Evolutionary conservation across 2,329 filamentous ascomycete genomes (phyloP), one percentile per base, ranked within the genome.

Genomic region (Emmonsia crescens): DNA sequence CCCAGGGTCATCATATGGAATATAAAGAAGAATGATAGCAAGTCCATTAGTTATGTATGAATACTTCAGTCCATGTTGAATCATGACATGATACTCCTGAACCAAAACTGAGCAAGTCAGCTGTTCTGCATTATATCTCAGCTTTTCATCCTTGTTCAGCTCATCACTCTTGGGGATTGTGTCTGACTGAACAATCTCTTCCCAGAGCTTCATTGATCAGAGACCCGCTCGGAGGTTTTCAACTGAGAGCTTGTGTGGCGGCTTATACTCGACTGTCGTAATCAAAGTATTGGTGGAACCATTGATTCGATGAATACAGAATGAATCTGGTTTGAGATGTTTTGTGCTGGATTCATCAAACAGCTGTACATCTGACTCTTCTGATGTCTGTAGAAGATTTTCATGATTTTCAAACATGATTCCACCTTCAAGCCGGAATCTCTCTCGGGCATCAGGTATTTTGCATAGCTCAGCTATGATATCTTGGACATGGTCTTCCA

Each of bases 81-180:
- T 68, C 66, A 72, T 73, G 2, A 70, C 64, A 64, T 72, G 66
- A 56, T 65, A 74, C 62, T 69, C 64, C 51, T 72, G 66, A 5
- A 65, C 66, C 2, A 71, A 6, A 10, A 65, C 68, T 1, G 68
- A 68, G 0, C 63, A 61, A 2, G 61, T 57, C 5, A 71, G 61
- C 19, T 57, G 60, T 52, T 59, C 62, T 16, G 69, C 67, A 63
- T 71, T 67, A 48, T 70, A 68, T 38, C n/a, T 65, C 38, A 66
- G 62, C 61, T 67, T 69, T 57, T 64, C 62, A 8, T 48, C 40
- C 33, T 36, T 56, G 60, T 5, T 2, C 5, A 36, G 33, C 33
- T 36, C 33, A 36, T 36, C 9, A 9, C 19, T 21, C 19, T 21
- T 44, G 5, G 42, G 63, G 63, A 21, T 54, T n/a, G 40, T 44